Evolutionary conservation across 345 rosid species (phyloP), one percentile per base, ranked within the genome.

Genomic region (Eucalyptus cladocalyx): DNA sequence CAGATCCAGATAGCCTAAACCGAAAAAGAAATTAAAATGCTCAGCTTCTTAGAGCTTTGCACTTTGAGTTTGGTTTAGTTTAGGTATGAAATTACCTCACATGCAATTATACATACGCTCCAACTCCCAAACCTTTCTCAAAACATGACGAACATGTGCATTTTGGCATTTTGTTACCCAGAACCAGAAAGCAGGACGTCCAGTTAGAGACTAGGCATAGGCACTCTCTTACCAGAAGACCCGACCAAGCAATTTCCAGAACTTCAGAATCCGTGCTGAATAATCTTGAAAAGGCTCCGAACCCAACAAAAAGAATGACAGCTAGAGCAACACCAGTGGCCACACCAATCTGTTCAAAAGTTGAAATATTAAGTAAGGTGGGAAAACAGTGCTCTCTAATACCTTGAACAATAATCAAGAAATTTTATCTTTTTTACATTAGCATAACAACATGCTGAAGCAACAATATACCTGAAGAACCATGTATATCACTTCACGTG

Each of bases 261-360:
- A 97, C 99, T 93, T 95, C 98, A 85, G 96, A 80, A 91, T 98
- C 99, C 14, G 96, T 91, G 87, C 92, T 96, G 88, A 98, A 97
- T 89, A 97, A 89, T 89, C 93, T 93, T 87, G 98, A 92, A 92
- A 97, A 94, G 88, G 98, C 92, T 89, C 94, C 97, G 76, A 95
- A 97, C 47, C 97, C 97, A n/a, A 95, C 88, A 87, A 93, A 95
- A 91, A 97, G 92, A 80, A 94, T 87, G 56, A 92, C 92, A 85
- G 95, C 97, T 92, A 97, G 93, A 90, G 93, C 93, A 91, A 95
- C 62, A 88, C 99, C 99, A 60, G 97, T 96, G 85, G 89, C 95
- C 87, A 94, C 89, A 91, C 99, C 98, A 90, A 97, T 94, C 99
- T 97, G 95, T 90, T 91, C 65, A 87, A 69, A 76, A 87, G 67